phyloP scores from a whole-genome alignment of 1,284 basidiomycete species.

The Sphaerobolus stellatus region DNA sequence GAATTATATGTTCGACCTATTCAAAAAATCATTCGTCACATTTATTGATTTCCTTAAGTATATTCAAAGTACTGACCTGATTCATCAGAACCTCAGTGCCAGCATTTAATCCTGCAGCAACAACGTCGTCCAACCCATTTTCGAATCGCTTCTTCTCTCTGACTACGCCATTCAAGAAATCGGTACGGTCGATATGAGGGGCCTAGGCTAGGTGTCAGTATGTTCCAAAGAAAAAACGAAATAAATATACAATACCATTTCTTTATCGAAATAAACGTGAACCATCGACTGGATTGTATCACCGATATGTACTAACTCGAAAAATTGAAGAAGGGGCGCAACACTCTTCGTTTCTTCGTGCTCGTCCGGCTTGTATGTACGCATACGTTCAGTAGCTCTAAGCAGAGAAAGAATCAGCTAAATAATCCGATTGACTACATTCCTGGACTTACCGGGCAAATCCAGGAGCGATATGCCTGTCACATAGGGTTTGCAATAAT shows the following conservation, averaged over 20 bases:
- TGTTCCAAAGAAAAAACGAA: neutral
- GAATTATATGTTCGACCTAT: conserved; percentile 91
- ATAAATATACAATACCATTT: conserved; percentile 54
- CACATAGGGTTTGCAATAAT: conserved; percentile 74
- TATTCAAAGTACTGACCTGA: conserved; percentile 54
- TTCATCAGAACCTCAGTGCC: conserved; percentile 96
- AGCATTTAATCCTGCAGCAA: conserved; percentile 90
- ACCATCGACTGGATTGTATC: conserved; percentile 98
- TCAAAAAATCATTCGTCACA: neutral
- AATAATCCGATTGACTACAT: no score
- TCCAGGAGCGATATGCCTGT: conserved; percentile 82
- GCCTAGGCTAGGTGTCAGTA: conserved; percentile 45
- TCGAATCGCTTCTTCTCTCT: conserved; percentile 97
- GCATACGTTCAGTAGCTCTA: conserved; percentile 85
- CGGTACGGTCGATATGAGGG: conserved; percentile 84
- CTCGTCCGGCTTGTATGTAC: conserved; percentile 81
- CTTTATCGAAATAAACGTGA: conserved; percentile 97
- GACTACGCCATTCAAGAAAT: conserved; percentile 92
- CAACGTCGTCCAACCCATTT: conserved; percentile 86
- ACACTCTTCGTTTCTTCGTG: conserved; percentile 78
- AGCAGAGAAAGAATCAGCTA: neutral
- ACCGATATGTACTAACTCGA: conserved; percentile 95
- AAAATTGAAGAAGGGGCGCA: conserved; percentile 93
- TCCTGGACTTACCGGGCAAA: conserved; percentile 72
- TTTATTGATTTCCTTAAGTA: neutral